These are phyloP conservation scores for Colletotrichum incanum DNA, from an alignment of 2,329 filamentous ascomycete genomes.

Conservation along the genomic window DNA sequence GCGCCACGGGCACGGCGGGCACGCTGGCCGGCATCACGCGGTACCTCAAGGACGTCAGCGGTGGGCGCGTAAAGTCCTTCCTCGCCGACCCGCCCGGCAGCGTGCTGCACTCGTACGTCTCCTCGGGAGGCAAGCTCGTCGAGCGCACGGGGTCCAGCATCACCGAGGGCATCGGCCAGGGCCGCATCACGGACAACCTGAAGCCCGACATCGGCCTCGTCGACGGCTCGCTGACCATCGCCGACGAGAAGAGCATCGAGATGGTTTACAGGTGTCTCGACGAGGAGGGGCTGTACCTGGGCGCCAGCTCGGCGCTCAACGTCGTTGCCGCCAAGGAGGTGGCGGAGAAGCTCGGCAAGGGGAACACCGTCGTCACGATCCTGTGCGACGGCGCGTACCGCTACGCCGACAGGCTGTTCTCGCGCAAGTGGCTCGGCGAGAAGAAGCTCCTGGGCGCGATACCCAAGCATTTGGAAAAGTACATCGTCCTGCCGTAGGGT, in stretches of 20 bases:
- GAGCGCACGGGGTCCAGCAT: constrained; percentile 90
- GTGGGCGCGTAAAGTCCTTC: constrained; percentile 86
- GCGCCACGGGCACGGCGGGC: constrained; percentile 92
- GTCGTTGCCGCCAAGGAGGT: constrained; percentile 96
- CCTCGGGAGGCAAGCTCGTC: constrained; percentile 85
- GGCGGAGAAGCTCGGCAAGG: constrained; percentile 89
- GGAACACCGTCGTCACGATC: constrained; percentile 93
- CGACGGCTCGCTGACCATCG: constrained; percentile 87
- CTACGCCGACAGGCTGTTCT: constrained; percentile 95
- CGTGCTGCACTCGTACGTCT: constrained; percentile 93
- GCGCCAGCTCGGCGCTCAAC: constrained; percentile 93
- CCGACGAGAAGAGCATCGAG: constrained; percentile 94
- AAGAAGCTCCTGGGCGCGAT: constrained; percentile 89
- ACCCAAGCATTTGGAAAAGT: constrained; percentile 89
- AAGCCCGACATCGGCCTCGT: constrained; percentile 86
- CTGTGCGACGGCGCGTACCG: constrained; percentile 97
- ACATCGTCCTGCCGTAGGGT: constrained; percentile 87
- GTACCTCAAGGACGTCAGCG: constrained; percentile 87
- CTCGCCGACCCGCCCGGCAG: constrained; percentile 95
- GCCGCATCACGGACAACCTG: constrained; percentile 95
- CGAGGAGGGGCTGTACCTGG: constrained; percentile 95
- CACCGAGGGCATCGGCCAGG: constrained; percentile 98
- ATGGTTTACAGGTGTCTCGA: constrained; percentile 98
- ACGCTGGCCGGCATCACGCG: constrained; percentile 91
- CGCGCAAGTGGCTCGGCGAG: constrained; percentile 87